Base-by-base conservation (phyloP, 306 rosid species). In the Rosa multiflora region DNA sequence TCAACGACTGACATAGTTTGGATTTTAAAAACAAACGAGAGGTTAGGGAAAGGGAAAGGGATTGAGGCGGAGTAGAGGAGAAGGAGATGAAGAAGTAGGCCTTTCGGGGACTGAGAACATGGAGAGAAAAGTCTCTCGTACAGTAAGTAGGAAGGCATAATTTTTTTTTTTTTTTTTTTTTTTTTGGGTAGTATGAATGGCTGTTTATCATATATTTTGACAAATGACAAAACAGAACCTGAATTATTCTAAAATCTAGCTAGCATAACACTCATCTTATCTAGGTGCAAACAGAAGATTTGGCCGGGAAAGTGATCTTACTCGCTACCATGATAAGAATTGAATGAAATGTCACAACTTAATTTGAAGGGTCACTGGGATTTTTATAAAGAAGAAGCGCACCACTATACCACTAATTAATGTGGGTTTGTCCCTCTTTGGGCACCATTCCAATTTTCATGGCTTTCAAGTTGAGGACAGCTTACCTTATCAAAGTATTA, bases 241-340 rank as follows among this genome's bases (percentile, higher is more conserved):
- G 64, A 18, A 26, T 62, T 13, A 12, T 62, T 62, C 5, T 58
- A 11, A 21, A 58, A 21, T 21, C 64, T 58, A 58, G 64, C 35
- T 29, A 63, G 20, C 4, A 13, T 32, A 42, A 67, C 29, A 9
- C 49, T 64, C 13, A 2, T 18, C 51, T 68, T 12, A 44, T 4
- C 20, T 44, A 9, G 39, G 73, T 11, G 73, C 37, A 44, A 40
- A 40, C 79, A 76, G 14, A 63, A 64, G 37, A 76, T 47, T 76
- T 10, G 72, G 72, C 72, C 29, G 32, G 2, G 79, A 76, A 47
- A 76, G 62, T 67, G 79, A 76, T 63, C 72, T 62, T 63, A 46
- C 48, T 63, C 35, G 11, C 72, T 9, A 37, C 77, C 48, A 29
- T 76, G 72, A 44, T 63, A 76, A 62, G 18, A 46, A n/a, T 21